These are phyloP conservation scores for Leccinum rimulosum DNA, from an alignment of 768 basidiomycete species.

Conservation along the genomic window DNA sequence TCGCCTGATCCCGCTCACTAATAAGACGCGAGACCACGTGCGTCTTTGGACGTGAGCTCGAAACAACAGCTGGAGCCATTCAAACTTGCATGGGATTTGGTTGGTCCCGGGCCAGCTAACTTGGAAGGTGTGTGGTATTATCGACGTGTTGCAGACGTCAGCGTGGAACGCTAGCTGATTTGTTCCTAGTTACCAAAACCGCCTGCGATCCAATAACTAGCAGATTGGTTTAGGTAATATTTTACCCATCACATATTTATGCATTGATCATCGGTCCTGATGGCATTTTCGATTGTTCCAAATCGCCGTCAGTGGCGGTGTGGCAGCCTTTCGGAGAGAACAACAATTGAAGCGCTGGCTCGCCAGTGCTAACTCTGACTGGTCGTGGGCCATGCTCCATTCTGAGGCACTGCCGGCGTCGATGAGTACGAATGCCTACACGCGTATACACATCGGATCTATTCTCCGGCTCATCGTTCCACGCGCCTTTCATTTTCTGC, in stretches of 20 bases:
- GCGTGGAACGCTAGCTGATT: not conserved
- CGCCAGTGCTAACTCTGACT: not conserved
- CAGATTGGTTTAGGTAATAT: not conserved
- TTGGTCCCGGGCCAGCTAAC: not conserved
- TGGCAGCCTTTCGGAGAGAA: constrained; percentile 2
- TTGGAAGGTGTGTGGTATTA: not conserved
- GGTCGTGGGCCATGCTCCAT: not conserved
- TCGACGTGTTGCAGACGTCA: not conserved
- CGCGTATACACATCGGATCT: not conserved
- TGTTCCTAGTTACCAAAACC: constrained; percentile 5
- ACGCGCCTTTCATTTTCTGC: constrained; percentile 16
- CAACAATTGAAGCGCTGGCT: not conserved
- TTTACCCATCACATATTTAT: not conserved
- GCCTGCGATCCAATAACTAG: not conserved
- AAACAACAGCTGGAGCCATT: not conserved
- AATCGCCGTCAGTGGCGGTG: constrained; percentile 10
- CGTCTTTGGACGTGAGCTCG: not conserved
- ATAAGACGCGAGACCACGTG: not conserved
- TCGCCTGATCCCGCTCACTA: constrained; percentile 8
- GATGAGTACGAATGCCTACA: constrained; percentile 14
- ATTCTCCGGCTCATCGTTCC: not conserved
- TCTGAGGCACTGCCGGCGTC: not conserved
- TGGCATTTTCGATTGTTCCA: constrained; percentile 3
- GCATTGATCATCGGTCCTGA: constrained; percentile 10
- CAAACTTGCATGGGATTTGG: not conserved